Base-by-base conservation (phyloP, 805 yeast genomes). In the Starmerella sp. region DNA sequence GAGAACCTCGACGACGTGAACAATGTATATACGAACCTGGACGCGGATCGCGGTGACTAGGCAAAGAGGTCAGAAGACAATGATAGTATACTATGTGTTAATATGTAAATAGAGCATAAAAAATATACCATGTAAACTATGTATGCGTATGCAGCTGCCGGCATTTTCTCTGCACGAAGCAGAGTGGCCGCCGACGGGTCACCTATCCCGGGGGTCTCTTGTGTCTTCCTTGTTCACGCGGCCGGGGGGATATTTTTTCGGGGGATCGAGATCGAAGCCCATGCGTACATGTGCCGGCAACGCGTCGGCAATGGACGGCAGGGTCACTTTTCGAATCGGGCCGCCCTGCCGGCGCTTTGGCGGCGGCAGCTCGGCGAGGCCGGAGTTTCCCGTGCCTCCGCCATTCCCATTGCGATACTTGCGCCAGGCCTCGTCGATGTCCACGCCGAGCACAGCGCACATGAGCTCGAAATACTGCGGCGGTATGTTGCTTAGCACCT, bases 1-100 rank as follows among this genome's bases (percentile, higher is more conserved):
- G 95, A 87, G 53, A 87, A 82, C 36, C 71, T 88, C n/a, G 88
- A 84, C 50, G 97, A 93, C 62, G 86, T 91, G 22, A 81, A 87
- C 6, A 87, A 80, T 58, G 80, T 86, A 56, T 86, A 86, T 70
- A 77, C 86, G 34, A 91, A 88, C 66, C 22, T 72, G 13, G 28
- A 48, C 9, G 6, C 9, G 30, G 34, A 43, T 32, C 15, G 10
- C 9, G 32, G 5, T 30, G 29, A 14, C 34, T 43, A 43, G 46
- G 29, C 22, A 22, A 22, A 22, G 22, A 22, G 22, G 22, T 22
- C 22, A 22, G 22, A 22, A 22, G 22, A 22, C 22, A 22, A 22
- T 22, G 22, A 22, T 22, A 22, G 3, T 22, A 22, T 22, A 22
- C 22, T 22, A 22, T 22, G 22, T 22, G 22, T 22, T 22, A 3